Base-by-base conservation (phyloP, 495 filamentous ascomycete genomes). In the Penicillium desertorum region DNA sequence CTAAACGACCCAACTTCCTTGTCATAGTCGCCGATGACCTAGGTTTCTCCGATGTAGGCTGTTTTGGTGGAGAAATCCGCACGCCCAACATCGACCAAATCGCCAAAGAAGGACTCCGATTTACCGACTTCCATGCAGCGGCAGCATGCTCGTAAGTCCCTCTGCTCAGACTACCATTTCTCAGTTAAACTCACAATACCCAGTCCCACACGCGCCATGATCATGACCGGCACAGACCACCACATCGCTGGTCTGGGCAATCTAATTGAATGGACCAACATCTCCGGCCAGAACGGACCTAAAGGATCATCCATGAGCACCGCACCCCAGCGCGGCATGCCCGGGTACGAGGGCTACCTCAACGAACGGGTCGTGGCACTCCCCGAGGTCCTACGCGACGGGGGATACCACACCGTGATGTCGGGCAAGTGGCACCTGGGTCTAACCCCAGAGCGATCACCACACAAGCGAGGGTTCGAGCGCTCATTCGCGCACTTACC, bases 261-360 rank as follows among this genome's bases (percentile, higher is more conserved):
- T 58, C 68, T 78, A 5, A 76, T 79, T 51, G 76, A 77, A 67
- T 78, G 74, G 74, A 78, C 76, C 62, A 76, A 77, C 60, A 77
- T 78, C 54, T 73, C 71, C 39, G 73, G 74, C 25, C 74, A 76
- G 52, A 76, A 77, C 54, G 73, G 69, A 2, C 75, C 75, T 58
- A 76, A 78, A 48, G 74, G 74, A 1, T 73, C 72, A 1, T 62
- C 68, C 19, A 76, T 72, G 64, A 74, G 71, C 58, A 76, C 72
- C 0, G 75, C 74, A 1, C 72, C 74, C 1, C 74, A 78, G 51
- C 74, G 74, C 37, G 75, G 76, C n/a, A 84, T 83, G 81, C 83
- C 84, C 1, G 84, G 84, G 0, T 85, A 87, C 62, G 85, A 87
- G 66, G 84, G 84, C 3, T 87, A 86, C 56, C 75, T 88, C 29